Evolutionary conservation across 2,329 filamentous ascomycete species (phyloP).

Genomic region (Massarina eburnea): DNA sequence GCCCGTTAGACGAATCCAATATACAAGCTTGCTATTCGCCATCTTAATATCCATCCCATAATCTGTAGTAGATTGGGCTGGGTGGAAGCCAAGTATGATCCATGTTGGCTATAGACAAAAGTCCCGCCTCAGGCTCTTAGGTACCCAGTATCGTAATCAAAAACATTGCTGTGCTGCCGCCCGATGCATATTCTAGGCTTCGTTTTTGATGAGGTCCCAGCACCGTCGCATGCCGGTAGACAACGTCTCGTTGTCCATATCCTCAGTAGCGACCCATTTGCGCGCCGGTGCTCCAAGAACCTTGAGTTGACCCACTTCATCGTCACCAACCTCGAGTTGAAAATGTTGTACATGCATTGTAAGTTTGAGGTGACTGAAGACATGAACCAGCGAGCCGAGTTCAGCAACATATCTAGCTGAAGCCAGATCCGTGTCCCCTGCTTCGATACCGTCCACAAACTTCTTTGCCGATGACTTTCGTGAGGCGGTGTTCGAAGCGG

Average conservation of each 20-base stretch:
- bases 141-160: no score
- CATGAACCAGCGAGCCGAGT: conserved; percentile 33
- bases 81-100: no score
- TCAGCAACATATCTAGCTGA: conserved; percentile 19
- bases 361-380: conserved; percentile 39
- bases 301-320: conserved; percentile 2
- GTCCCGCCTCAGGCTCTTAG: no score
- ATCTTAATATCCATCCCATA: no score
- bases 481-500: conserved; percentile 16
- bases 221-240: conserved; percentile 43
- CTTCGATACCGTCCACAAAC: conserved; percentile 6
- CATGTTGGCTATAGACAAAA: no score
- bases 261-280: conserved; percentile 34
- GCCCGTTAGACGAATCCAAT: no score
- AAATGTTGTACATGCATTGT: conserved; percentile 39
- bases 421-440: conserved; percentile 16
- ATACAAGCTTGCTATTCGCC: no score
- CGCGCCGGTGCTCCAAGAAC: conserved; percentile 16
- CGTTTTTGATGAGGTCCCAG: conserved; percentile 33
- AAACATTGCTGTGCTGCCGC: no score
- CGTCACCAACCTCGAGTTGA: conserved; percentile 9
- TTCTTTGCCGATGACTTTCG: conserved; percentile 26
- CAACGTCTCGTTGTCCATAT: conserved; percentile 36
- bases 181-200: no score
- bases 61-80: no score